Base-by-base conservation (phyloP, 2,329 filamentous ascomycete species). In the Ophiocordyceps robertsii region DNA sequence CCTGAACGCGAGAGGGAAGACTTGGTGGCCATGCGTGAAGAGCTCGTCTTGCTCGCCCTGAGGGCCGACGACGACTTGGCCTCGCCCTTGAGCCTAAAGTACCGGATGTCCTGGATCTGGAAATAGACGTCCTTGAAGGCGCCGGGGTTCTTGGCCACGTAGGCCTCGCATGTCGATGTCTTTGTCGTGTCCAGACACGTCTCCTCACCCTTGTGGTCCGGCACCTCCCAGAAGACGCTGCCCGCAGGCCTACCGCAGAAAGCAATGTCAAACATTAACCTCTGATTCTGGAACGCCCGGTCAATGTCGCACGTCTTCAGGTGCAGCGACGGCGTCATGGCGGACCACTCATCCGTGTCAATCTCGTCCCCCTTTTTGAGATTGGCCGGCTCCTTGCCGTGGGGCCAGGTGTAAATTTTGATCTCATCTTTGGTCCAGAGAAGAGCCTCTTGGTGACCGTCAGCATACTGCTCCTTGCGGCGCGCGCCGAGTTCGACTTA, bases 371-470 rank as follows among this genome's bases (percentile, higher is more conserved):
- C n/a, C 2, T 32, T 13, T 4, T 40, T 38, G 30, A 64, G 45
- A 41, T 65, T 53, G 17, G 35, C 27, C 10, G 63, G 63, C 8
- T 49, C 53, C 11, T 35, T 35, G 30, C 29, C 47, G 9, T 48
- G 45, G 12, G 46, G 41, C 60, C 61, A 66, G 46, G 54, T 56
- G 55, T 59, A 66, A 27, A 66, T 51, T 45, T 57, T 61, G 49
- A 66, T 56, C 48, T 49, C 47, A n/a, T 57, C 54, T 6, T 46
- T 49, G 13, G 53, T 59, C 62, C 61, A 65, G 48, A 64, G 57
- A 27, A 60, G 54, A 41, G 63, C 64, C 47, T 64, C 54, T 56
- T 14, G 9, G 11, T 13, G 14, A 10, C 2, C 3, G 29, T 19
- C 13, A 36, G 14, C 35, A 38, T 36, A 8, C 16, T 3, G 3